These are phyloP conservation scores for Leishmania arabica DNA, from an alignment of 208 protist species.

Conservation along the genomic window DNA sequence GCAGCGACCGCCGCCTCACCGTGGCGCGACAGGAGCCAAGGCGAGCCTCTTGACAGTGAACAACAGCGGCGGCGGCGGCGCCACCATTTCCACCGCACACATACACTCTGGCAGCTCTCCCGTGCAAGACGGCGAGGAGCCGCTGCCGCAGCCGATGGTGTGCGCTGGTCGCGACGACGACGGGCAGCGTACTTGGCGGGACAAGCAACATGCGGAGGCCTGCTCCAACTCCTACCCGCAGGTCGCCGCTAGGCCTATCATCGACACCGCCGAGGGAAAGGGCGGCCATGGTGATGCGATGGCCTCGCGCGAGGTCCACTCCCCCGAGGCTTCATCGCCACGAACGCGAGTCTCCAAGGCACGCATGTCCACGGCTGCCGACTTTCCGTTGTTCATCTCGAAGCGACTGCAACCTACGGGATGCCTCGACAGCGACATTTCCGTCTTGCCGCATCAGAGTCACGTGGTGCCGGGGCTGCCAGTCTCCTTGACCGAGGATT, in stretches of 20 bases:
- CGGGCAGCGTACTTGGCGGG: neutral
- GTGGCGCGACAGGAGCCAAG: neutral
- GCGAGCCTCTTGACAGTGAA: constrained; percentile 11
- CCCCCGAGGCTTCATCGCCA: neutral
- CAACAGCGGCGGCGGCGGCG: neutral
- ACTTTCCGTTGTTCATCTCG: neutral
- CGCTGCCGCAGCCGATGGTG: neutral
- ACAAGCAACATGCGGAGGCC: neutral
- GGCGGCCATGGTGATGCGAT: neutral
- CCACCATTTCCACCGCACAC: neutral
- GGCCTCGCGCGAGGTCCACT: neutral
- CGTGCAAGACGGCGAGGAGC: neutral
- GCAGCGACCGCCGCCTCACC: neutral
- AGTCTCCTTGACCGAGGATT: constrained; percentile 4
- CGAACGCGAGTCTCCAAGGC: neutral
- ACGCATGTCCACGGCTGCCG: too few species aligned
- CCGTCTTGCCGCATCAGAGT: neutral
- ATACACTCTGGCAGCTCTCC: neutral
- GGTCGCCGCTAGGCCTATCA: neutral
- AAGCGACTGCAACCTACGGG: neutral
- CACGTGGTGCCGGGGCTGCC: neutral
- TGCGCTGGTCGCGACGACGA: neutral
- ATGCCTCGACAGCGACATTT: neutral
- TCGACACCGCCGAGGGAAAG: neutral
- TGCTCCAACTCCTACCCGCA: neutral